Base-by-base conservation (phyloP, 345 rosid species). In the Euclidium syriacum region DNA sequence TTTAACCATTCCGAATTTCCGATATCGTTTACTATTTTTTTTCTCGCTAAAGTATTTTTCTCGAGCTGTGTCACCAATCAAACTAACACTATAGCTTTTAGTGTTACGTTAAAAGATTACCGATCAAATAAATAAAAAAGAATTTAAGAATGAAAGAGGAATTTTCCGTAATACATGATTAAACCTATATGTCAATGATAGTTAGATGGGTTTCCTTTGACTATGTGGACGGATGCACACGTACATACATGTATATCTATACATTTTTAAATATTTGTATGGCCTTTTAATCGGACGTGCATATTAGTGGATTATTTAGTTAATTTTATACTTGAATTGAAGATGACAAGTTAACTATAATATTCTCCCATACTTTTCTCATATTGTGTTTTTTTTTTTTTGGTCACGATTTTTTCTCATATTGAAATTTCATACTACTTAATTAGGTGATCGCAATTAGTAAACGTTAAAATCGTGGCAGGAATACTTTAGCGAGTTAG, bases 151-250 rank as follows among this genome's bases (percentile, higher is more conserved):
- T 27, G 15, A 30, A 56, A 55, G 20, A 55, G 42, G 51, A 32
- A 8, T 33, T 24, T 34, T 42, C 7, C 63, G 20, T 25, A 22
- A 22, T 52, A 8, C n/a, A 53, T 53, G 19, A 53, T 33, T 24
- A 53, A 53, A 32, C 23, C 41, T 48, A 35, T 10, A 19, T 47
- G 38, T 49, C 58, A 48, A 41, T 51, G 47, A 26, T 44, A 35
- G 27, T 34, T 35, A 53, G 23, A 55, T 70, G 74, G 34, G n/a
- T n/a, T 26, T 61, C 22, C 27, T 36, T 54, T 62, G 74, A 62
- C 74, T 54, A 70, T 46, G 53, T 68, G 67, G 61, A 70, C 27
- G 35, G 34, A 52, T 25, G 43, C 40, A 26, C 56, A 40, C 15
- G 59, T 24, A 25, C 24, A 11, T 30, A 23, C 51, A 48, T 8